A percentile compares a stretch with the other conserved stretches of the same genome.
Evolutionary conservation across 2,329 filamentous ascomycete genomes (phyloP).

Genomic region (Arachnopeziza araneosa): DNA sequence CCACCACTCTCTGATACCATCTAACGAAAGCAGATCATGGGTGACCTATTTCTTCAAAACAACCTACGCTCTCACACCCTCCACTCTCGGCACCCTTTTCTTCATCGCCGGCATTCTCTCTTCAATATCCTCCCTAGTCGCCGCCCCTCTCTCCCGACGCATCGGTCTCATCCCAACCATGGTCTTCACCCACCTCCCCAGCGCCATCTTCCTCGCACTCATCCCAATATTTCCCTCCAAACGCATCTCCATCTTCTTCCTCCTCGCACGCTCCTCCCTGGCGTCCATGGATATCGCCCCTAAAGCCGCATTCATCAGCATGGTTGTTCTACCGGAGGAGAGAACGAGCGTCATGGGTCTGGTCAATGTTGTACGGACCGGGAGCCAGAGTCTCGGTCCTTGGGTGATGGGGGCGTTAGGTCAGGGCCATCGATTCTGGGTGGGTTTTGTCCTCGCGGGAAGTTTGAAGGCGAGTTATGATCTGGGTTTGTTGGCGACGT

Average conservation of each 20-base stretch:
- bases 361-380: conserved; percentile 64
- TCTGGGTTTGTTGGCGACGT: conserved; percentile 48
- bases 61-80: conserved; percentile 42
- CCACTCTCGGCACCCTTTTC: conserved; percentile 48
- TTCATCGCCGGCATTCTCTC: conserved; percentile 47
- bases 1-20: conserved; percentile 30
- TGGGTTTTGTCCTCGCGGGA: conserved; percentile 59
- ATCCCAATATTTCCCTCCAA: conserved; percentile 53
- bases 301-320: conserved; percentile 62
- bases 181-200: conserved; percentile 61
- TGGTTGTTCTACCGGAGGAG: conserved; percentile 57
- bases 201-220: conserved; percentile 46
- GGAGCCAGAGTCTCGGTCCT: conserved; percentile 55
- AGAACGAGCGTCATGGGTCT: conserved; percentile 68
- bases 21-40: conserved; percentile 45
- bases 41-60: conserved; percentile 50
- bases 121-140: conserved; percentile 1
- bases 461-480: conserved; percentile 57
- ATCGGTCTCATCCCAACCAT: conserved; percentile 61
- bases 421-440: conserved; percentile 49
- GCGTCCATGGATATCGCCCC: conserved; percentile 68
- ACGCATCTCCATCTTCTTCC: conserved; percentile 50
- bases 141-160: conserved; percentile 42
- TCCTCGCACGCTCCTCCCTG: conserved; percentile 56
- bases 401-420: conserved; percentile 60